A percentile compares a stretch with the other conserved stretches of the same genome.
Evolutionary conservation across 2,329 filamentous ascomycete genomes (phyloP).

Genomic region (Epichloe baconii): DNA sequence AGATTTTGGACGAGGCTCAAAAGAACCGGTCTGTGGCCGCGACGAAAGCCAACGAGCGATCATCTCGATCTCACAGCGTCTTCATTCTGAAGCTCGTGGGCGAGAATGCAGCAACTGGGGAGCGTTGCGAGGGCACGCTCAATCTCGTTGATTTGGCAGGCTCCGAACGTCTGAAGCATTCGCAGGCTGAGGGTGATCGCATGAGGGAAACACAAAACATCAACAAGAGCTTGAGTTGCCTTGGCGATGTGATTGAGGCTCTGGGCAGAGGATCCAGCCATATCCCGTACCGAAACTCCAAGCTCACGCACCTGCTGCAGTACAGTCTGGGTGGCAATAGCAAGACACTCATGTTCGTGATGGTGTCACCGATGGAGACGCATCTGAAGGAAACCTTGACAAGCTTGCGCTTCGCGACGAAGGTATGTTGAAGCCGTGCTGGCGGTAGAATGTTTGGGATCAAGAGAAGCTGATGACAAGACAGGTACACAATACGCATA

Average conservation of each 20-base stretch:
- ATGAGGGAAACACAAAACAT: constrained; percentile 94
- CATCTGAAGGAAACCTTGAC: constrained; percentile 89
- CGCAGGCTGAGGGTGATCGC: constrained; percentile 71
- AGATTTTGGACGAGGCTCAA: constrained; percentile 66
- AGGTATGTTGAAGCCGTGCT: constrained; percentile 39
- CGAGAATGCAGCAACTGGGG: constrained; percentile 61
- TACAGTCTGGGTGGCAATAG: constrained; percentile 90
- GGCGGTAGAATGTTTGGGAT: neutral
- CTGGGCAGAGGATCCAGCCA: constrained; percentile 76
- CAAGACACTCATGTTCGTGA: constrained; percentile 98
- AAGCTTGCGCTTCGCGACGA: constrained; percentile 89
- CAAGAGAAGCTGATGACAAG: constrained; percentile 3
- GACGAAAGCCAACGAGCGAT: constrained; percentile 94
- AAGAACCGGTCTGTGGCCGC: constrained; percentile 85
- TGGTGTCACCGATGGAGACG: constrained; percentile 84
- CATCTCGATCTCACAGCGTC: constrained; percentile 87
- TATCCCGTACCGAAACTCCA: constrained; percentile 90
- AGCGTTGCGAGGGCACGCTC: constrained; percentile 81
- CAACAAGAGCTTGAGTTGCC: constrained; percentile 83
- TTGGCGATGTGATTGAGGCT: constrained; percentile 89
- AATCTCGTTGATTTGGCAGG: constrained; percentile 94
- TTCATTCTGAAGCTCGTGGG: constrained; percentile 75
- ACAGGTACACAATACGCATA: constrained; percentile 77
- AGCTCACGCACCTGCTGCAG: constrained; percentile 90
- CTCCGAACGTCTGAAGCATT: constrained; percentile 80